Evolutionary conservation across 371 early-diverging fungal genomes (phyloP).

Genomic region (Cokeromyces recurvatus): DNA sequence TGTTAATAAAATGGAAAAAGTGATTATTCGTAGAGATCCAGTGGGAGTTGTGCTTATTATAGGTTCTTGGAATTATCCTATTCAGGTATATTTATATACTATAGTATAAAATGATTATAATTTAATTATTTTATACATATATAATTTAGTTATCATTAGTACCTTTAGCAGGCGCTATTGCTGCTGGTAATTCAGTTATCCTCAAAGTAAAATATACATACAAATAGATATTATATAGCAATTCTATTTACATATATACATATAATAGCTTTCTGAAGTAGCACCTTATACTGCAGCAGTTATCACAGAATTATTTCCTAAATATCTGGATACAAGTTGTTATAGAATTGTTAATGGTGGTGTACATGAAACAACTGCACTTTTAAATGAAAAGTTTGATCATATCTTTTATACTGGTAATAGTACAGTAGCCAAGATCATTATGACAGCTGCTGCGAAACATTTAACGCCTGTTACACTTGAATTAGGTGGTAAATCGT

Average conservation of each 20-base stretch:
- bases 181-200: constrained; percentile 81
- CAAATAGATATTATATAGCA: background rate
- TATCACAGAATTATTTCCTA: constrained; percentile 59
- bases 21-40: constrained; percentile 67
- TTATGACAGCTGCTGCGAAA: constrained; percentile 73
- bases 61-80: constrained; percentile 48
- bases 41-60: constrained; percentile 68
- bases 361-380: constrained; percentile 68
- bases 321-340: constrained; percentile 69
- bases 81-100: constrained; percentile 20
- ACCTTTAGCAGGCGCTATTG: constrained; percentile 70
- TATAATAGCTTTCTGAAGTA: constrained; percentile 68
- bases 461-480: constrained; percentile 73
- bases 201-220: constrained; percentile 47
- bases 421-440: constrained; percentile 70
- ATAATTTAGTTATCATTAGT: constrained; percentile 6
- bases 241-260: background rate
- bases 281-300: constrained; percentile 63
- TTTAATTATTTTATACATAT: no score
- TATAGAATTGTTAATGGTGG: constrained; percentile 78
- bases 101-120: background rate
- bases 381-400: constrained; percentile 72
- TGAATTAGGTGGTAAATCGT: constrained; percentile 85
- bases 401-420: constrained; percentile 91
- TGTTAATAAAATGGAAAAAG: constrained; percentile 32